phyloP scores from a whole-genome alignment of 108 stramenopile species.

The Aurantiochytrium sp. region DNA sequence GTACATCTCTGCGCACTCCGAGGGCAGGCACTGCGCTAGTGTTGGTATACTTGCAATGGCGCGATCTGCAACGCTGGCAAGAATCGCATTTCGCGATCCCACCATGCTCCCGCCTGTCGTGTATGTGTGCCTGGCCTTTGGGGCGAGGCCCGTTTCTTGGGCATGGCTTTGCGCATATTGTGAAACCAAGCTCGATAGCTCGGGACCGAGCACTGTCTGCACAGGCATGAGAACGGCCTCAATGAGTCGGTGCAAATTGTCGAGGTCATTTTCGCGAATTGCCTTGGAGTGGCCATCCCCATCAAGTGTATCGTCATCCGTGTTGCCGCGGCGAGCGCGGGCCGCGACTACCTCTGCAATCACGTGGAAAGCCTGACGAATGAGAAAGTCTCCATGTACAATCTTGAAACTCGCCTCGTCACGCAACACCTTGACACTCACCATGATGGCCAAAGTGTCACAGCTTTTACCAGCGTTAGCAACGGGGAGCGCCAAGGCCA shows the following conservation, averaged over 20 bases:
- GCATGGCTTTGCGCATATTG: no score
- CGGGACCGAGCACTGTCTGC: background rate
- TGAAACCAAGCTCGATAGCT: background rate
- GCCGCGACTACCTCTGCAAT: background rate
- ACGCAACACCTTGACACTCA: background rate
- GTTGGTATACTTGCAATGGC: background rate
- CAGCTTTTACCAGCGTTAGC: background rate
- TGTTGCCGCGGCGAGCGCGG: background rate
- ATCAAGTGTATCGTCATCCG: background rate
- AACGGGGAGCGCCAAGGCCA: background rate
- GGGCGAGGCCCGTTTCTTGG: background rate
- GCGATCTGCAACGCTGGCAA: background rate
- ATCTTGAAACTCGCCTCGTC: background rate
- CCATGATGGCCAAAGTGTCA: background rate
- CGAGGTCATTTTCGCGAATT: background rate
- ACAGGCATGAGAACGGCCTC: background rate
- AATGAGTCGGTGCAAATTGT: background rate
- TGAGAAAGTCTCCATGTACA: background rate
- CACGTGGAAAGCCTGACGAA: background rate
- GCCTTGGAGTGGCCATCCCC: background rate
- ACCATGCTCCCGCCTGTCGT: background rate
- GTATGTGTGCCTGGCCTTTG: background rate
- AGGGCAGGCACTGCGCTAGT: background rate
- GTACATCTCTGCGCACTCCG: background rate
- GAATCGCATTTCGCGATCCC: background rate